Evolutionary conservation across 2,329 filamentous ascomycete species (phyloP).

Genomic region (Bipolaris cookei): DNA sequence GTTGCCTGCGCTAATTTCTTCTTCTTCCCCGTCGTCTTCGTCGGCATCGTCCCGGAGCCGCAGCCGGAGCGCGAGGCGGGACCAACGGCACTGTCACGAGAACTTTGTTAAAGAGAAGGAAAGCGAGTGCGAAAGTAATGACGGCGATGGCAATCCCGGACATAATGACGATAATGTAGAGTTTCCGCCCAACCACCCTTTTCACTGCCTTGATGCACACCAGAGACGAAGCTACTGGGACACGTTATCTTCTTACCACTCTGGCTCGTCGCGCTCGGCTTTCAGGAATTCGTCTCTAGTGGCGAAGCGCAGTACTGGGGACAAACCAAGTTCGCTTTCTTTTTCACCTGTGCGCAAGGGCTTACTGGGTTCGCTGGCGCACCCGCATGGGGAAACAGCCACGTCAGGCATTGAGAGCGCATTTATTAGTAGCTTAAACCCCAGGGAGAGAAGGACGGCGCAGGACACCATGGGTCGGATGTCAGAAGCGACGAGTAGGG

Average conservation of each 20-base stretch:
- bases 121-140: background rate
- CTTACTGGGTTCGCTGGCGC: background rate
- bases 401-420: background rate
- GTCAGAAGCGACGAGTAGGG: background rate
- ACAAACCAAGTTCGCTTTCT: background rate
- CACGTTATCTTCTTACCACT: background rate
- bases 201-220: background rate
- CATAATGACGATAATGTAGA: background rate
- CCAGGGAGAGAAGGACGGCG: background rate
- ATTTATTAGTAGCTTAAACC: background rate
- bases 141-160: background rate
- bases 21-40: background rate
- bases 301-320: background rate
- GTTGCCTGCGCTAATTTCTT: background rate
- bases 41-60: background rate
- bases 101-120: background rate
- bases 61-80: background rate
- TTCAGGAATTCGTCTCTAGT: background rate
- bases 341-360: background rate
- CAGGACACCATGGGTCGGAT: background rate
- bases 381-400: background rate
- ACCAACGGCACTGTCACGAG: background rate
- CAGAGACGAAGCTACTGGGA: background rate
- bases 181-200: constrained; percentile 2
- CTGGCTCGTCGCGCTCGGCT: background rate